phyloP scores from a whole-genome alignment of 2,329 filamentous ascomycete species.

The Neofusicoccum cordaticola region DNA sequence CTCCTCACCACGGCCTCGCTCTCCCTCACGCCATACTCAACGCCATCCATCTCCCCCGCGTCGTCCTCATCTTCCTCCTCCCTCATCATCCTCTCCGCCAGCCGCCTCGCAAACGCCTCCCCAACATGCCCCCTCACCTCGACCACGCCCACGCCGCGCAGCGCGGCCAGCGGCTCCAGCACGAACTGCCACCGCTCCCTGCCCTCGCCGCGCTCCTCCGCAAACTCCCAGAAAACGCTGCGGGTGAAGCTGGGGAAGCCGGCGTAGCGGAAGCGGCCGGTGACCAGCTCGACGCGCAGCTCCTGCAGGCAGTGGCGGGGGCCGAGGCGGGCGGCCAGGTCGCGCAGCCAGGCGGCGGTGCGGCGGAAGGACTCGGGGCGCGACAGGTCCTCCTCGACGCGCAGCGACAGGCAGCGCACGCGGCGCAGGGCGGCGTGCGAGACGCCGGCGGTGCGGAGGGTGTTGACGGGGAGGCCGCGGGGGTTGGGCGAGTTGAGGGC shows the following conservation, averaged over 20 bases:
- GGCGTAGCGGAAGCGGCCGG: slow-evolving; percentile 3
- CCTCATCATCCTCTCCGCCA: slow-evolving; percentile 3
- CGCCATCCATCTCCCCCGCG: not conserved
- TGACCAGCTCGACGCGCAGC: not conserved
- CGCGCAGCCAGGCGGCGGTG: slow-evolving; percentile 12
- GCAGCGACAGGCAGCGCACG: slow-evolving; percentile 3
- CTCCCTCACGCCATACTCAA: not conserved
- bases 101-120: not conserved
- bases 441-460: not conserved
- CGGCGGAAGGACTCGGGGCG: slow-evolving; percentile 11
- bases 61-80: not conserved
- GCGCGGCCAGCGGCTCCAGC: slow-evolving; percentile 11
- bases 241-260: slow-evolving; percentile 5
- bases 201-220: not conserved
- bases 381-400: slow-evolving; percentile 12
- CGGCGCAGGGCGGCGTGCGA: not conserved
- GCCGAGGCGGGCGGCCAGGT: not conserved
- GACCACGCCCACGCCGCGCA: slow-evolving; percentile 11
- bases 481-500: not conserved
- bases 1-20: not conserved
- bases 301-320: not conserved
- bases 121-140: slow-evolving; percentile 11
- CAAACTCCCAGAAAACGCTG: slow-evolving; percentile 10
- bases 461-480: slow-evolving; percentile 15
- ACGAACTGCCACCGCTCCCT: slow-evolving; percentile 16